Evolutionary conservation across 768 basidiomycete genomes (phyloP).

Genomic region (Macrolepiota fuliginosa): DNA sequence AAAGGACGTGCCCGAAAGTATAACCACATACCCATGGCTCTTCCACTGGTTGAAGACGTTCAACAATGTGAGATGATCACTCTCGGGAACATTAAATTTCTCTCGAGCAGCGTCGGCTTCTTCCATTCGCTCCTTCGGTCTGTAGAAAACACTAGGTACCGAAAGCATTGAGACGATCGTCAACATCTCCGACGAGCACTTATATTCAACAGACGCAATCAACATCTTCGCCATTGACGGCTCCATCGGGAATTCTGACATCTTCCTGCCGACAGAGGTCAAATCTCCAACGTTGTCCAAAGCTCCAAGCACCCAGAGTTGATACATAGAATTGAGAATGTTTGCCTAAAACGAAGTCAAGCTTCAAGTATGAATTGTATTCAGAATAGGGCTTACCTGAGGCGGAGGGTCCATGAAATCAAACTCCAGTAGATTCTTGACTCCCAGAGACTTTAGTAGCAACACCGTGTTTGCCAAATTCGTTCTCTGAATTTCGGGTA

Average conservation of each 20-base stretch:
- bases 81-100: constrained; percentile 98
- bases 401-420: constrained; percentile 99
- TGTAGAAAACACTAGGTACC: constrained; percentile 96
- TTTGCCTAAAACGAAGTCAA: constrained; percentile 62
- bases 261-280: constrained; percentile 88
- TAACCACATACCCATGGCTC: constrained; percentile 73
- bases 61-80: constrained; percentile 91
- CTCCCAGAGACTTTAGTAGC: constrained; percentile 91
- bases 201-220: constrained; percentile 91
- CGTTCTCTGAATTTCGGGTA: constrained; percentile 98
- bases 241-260: constrained; percentile 99
- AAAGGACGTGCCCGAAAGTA: constrained; percentile 4
- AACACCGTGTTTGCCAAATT: constrained; percentile 97
- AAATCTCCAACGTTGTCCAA: constrained; percentile 97
- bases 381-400: constrained; percentile 50
- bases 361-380: not conserved
- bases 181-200: constrained; percentile 93
- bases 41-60: constrained; percentile 99
- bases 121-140: constrained; percentile 96
- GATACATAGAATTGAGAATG: constrained; percentile 99
- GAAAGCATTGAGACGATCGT: constrained; percentile 99
- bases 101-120: constrained; percentile 97
- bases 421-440: constrained; percentile 96
- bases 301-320: constrained; percentile 98
- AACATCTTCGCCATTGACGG: constrained; percentile 99